Conservation (phyloP, 306 rosid species). For the Inga leiocalycina region DNA sequence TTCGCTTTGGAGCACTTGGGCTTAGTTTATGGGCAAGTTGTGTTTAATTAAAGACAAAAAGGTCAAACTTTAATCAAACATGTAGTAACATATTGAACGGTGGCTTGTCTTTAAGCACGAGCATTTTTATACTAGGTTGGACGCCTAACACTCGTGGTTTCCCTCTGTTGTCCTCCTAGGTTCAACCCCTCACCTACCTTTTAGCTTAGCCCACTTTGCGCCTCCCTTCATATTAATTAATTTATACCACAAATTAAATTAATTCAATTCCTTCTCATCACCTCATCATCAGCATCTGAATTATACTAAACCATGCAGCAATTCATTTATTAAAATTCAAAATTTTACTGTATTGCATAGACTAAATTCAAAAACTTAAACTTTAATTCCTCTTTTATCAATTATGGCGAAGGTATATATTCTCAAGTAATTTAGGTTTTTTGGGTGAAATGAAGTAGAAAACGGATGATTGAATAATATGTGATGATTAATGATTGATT, state of each 20-base stretch:
- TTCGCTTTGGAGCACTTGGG: neutral
- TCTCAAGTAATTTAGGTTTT: neutral
- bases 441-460: neutral
- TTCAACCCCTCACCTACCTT: neutral
- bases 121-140: neutral
- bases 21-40: constrained; percentile 10
- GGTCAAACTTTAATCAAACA: neutral
- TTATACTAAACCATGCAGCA: too few species aligned
- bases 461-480: neutral
- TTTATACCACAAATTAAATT: neutral
- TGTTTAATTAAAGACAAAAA: neutral
- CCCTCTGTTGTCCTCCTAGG: neutral
- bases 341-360: too few species aligned
- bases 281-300: neutral
- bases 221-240: neutral
- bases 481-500: neutral
- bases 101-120: neutral
- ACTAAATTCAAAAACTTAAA: too few species aligned
- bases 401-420: neutral
- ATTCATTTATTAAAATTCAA: too few species aligned
- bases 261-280: neutral
- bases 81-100: neutral
- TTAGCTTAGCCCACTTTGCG: neutral
- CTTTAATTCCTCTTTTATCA: neutral
- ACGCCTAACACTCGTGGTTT: neutral